Evolutionary conservation across 257 asterid genomes (phyloP).

Genomic region (Solanum ossicruentum): DNA sequence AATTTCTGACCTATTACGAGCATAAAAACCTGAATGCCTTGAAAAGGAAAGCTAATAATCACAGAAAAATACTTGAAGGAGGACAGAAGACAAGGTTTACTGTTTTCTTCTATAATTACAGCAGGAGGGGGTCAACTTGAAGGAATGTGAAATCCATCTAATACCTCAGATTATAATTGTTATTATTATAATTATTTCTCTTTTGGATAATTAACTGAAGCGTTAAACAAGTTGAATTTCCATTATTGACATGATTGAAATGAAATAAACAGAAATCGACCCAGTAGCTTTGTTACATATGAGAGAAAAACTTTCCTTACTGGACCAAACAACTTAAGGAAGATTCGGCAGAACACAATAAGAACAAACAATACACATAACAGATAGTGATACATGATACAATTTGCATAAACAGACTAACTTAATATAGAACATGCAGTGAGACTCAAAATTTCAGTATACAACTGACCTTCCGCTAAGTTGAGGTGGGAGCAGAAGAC

Average conservation of each 20-base stretch:
- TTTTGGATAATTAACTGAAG: background rate
- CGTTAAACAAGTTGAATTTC: background rate
- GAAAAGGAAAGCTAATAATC: background rate
- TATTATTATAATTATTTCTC: background rate
- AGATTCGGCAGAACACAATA: background rate
- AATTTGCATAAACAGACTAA: background rate
- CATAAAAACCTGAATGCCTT: background rate
- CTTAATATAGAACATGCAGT: background rate
- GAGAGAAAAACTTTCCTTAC: background rate
- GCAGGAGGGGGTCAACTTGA: background rate
- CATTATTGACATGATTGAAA: background rate
- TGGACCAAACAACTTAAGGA: background rate
- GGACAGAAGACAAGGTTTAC: background rate
- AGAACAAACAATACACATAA: background rate
- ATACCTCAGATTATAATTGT: background rate
- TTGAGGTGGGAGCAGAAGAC: slow-evolving; percentile 72
- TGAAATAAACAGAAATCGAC: background rate
- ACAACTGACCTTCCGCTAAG: slow-evolving; percentile 60
- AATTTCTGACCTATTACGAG: background rate
- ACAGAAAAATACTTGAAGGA: background rate
- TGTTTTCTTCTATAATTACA: background rate
- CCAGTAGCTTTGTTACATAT: background rate
- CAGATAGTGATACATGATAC: background rate
- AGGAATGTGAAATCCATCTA: background rate
- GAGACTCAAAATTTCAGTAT: background rate